phyloP scores from a whole-genome alignment of 345 rosid species.

The Brassica carinata region DNA sequence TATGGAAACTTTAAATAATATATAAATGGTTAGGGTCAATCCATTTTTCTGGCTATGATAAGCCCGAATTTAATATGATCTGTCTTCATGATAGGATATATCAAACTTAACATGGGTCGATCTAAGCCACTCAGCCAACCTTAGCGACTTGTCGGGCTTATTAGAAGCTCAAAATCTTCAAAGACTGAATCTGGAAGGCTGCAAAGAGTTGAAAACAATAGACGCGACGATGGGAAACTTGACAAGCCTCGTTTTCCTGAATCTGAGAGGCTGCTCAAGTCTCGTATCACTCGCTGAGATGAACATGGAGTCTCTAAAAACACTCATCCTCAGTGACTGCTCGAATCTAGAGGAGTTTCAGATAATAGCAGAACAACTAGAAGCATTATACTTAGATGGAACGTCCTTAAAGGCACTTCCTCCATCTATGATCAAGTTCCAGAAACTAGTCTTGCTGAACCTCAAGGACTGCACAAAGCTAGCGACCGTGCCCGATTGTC shows the following conservation, averaged over 20 bases:
- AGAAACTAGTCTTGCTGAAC: slow-evolving; percentile 9
- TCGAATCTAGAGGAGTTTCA: slow-evolving; percentile 18
- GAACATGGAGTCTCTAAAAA: background rate
- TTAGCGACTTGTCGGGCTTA: background rate
- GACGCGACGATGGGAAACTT: background rate
- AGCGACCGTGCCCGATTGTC: background rate
- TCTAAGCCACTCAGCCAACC: background rate
- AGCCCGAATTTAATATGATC: background rate
- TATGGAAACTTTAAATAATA: too few relatives aligned
- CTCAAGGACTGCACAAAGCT: slow-evolving; percentile 9
- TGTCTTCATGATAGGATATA: background rate
- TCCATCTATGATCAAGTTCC: background rate
- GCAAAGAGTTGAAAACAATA: slow-evolving; percentile 4
- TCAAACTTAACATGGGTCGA: background rate
- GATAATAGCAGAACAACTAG: slow-evolving; percentile 5
- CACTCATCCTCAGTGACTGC: slow-evolving; percentile 35
- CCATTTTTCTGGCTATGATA: too few relatives aligned
- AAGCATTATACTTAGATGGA: slow-evolving; percentile 6
- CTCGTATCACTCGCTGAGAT: background rate
- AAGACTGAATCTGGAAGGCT: slow-evolving; percentile 7
- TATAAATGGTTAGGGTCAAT: too few relatives aligned
- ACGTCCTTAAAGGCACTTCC: slow-evolving; percentile 28
- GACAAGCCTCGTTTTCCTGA: slow-evolving; percentile 8
- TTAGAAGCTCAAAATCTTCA: background rate
- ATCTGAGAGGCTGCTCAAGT: slow-evolving; percentile 20